Evolutionary conservation across 148 eudicot species (phyloP).

Genomic region (Heliamphora exappendiculata): DNA sequence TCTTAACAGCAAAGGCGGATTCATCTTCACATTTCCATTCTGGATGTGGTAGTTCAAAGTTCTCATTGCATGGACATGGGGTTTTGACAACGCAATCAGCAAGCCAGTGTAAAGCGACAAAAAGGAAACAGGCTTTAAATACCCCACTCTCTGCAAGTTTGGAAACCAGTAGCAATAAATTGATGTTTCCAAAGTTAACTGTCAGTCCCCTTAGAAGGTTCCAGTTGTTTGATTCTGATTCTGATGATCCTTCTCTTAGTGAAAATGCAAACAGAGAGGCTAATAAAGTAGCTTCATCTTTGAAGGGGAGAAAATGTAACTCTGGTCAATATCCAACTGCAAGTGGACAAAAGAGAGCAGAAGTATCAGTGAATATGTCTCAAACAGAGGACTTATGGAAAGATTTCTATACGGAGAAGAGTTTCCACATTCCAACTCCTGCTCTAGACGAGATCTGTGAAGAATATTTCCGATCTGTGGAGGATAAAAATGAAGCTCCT

Average conservation of each 20-base stretch:
- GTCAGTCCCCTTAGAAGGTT: slow-evolving; percentile 80
- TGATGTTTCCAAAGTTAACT: slow-evolving; percentile 36
- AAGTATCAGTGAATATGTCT: slow-evolving; percentile 20
- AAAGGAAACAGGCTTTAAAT: slow-evolving; percentile 35
- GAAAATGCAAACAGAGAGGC: slow-evolving; percentile 15
- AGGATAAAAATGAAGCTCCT: slow-evolving; percentile 29
- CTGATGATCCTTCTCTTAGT: slow-evolving; percentile 41
- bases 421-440: slow-evolving; percentile 54
- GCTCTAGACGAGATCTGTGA: slow-evolving; percentile 67
- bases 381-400: slow-evolving; percentile 57
- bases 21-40: slow-evolving; percentile 34
- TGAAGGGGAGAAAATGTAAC: slow-evolving; percentile 22
- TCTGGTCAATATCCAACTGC: slow-evolving; percentile 15
- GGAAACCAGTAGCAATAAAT: slow-evolving; percentile 29
- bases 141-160: slow-evolving; percentile 29
- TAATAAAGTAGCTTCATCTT: slow-evolving; percentile 18
- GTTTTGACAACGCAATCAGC: slow-evolving; percentile 44
- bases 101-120: slow-evolving; percentile 19
- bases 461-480: slow-evolving; percentile 47
- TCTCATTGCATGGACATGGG: slow-evolving; percentile 47
- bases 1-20: slow-evolving; percentile 27
- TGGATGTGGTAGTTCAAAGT: slow-evolving; percentile 70
- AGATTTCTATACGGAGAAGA: slow-evolving; percentile 42
- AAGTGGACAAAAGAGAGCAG: slow-evolving; percentile 16
- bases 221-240: slow-evolving; percentile 78